These are phyloP conservation scores for Aspergillus avenaceus DNA, from an alignment of 495 filamentous ascomycete species.

Conservation along the genomic window DNA sequence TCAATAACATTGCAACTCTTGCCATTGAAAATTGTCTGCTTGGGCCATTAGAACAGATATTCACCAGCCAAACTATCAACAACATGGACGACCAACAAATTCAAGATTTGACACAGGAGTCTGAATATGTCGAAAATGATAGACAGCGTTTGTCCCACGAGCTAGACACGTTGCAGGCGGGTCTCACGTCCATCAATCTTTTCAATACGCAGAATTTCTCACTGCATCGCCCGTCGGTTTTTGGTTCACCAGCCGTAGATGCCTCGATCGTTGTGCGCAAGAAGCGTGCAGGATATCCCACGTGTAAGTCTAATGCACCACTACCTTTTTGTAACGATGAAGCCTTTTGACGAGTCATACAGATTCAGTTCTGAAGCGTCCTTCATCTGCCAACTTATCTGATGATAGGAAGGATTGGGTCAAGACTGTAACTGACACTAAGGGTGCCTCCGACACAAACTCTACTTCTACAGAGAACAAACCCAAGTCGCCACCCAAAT, in stretches of 20 bases:
- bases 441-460: no score
- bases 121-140: slow-evolving; percentile 1
- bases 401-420: no score
- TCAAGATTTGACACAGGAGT: slow-evolving; percentile 17
- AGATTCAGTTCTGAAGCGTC: no score
- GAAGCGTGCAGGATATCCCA: no score
- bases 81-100: slow-evolving; percentile 24
- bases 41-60: slow-evolving; percentile 17
- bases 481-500: no score
- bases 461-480: no score
- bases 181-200: slow-evolving; percentile 5
- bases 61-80: slow-evolving; percentile 26
- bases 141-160: slow-evolving; percentile 7
- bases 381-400: no score
- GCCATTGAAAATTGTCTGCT: slow-evolving; percentile 59
- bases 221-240: background rate
- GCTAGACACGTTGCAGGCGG: slow-evolving; percentile 17
- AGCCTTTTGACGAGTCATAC: no score
- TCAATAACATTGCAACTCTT: slow-evolving; percentile 57
- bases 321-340: no score
- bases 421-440: no score
- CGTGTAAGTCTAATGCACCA: no score
- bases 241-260: background rate
- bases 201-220: background rate
- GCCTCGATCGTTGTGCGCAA: no score